phyloP scores from a whole-genome alignment of 23 red algal species.

The Chondrus crispus region DNA sequence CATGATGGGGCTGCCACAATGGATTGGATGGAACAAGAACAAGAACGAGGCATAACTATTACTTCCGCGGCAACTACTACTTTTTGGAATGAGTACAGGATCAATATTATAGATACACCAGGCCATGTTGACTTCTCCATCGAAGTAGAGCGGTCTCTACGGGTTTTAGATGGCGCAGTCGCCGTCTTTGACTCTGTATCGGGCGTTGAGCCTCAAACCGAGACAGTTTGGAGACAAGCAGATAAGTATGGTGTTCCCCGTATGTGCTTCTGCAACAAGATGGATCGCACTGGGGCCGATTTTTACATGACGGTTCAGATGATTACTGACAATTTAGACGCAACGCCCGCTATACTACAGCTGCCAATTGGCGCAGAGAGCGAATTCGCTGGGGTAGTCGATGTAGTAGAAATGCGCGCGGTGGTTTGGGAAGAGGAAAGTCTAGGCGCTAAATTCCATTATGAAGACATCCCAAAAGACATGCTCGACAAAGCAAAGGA shows the following conservation, averaged over 20 bases:
- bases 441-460: constrained; percentile 86
- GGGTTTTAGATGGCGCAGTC: constrained; percentile 96
- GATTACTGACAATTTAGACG: constrained; percentile 86
- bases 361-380: constrained; percentile 91
- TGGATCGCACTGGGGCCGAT: constrained; percentile 96
- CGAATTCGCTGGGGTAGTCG: constrained; percentile 86
- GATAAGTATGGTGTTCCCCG: constrained; percentile 91
- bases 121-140: constrained; percentile 99
- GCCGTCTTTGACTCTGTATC: constrained; percentile 96
- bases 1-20: constrained; percentile 98
- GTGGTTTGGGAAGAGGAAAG: constrained; percentile 92
- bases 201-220: constrained; percentile 97
- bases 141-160: constrained; percentile 95
- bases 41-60: constrained; percentile 98
- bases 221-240: constrained; percentile 99
- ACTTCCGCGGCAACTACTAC: constrained; percentile 96
- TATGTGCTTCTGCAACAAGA: constrained; percentile 99
- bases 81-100: constrained; percentile 88
- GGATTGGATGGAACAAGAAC: constrained; percentile 99
- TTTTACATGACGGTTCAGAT: constrained; percentile 96
- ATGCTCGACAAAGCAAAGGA: constrained; percentile 78
- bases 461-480: constrained; percentile 82
- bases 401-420: constrained; percentile 94
- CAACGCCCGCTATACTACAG: constrained; percentile 81
- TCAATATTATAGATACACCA: constrained; percentile 99